phyloP scores from a whole-genome alignment of 2,329 filamentous ascomycete species.

The Fusarium oligoseptatum region DNA sequence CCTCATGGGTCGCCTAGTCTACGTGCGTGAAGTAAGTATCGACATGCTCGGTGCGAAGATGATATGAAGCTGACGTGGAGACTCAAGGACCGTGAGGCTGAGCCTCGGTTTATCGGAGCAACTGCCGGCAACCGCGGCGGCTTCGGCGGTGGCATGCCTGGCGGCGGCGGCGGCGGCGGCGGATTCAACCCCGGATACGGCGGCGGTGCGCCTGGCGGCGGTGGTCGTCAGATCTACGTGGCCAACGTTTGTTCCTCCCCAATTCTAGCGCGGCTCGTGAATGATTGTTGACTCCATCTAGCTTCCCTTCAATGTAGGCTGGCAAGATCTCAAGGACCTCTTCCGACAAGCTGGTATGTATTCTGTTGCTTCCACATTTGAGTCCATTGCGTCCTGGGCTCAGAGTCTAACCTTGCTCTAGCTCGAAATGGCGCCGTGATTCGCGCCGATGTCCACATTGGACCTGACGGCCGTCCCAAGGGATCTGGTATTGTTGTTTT shows the following conservation, averaged over 20 bases:
- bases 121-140: conserved; percentile 73
- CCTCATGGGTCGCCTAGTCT: conserved; percentile 97
- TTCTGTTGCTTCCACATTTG: neutral
- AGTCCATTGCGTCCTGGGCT: conserved; percentile 5
- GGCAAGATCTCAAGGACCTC: conserved; percentile 98
- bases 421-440: conserved; percentile 82
- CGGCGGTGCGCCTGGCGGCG: conserved; percentile 60
- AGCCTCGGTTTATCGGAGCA: conserved; percentile 92
- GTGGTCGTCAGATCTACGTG: conserved; percentile 90
- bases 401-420: conserved; percentile 39
- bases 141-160: conserved; percentile 65
- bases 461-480: conserved; percentile 93
- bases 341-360: conserved; percentile 96
- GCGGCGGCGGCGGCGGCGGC: conserved; percentile 69
- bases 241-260: conserved; percentile 85
- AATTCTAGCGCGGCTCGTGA: conserved; percentile 17
- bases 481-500: conserved; percentile 98
- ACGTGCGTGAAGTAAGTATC: conserved; percentile 89
- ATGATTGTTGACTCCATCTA: conserved; percentile 57
- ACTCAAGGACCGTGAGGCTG: conserved; percentile 91
- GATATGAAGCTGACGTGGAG: neutral
- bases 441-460: conserved; percentile 93
- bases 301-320: conserved; percentile 97
- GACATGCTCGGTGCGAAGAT: too few species aligned
- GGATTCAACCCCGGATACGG: conserved; percentile 70